Conservation (phyloP, 495 filamentous ascomycete genomes). For the Aspergillus ellipticus region DNA sequence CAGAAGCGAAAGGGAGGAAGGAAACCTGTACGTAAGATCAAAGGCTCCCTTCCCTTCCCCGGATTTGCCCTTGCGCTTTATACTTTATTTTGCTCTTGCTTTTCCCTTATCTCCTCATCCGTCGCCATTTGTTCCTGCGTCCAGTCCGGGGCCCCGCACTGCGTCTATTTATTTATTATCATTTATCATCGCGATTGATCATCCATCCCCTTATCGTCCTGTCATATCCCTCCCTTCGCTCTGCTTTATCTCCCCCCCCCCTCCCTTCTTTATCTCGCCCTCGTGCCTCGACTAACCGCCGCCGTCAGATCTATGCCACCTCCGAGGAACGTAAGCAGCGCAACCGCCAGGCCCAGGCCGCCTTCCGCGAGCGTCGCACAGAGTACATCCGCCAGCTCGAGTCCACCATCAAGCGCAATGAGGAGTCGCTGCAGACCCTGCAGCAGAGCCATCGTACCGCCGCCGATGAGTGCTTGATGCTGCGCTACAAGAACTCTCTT, state of each 20-base stretch:
- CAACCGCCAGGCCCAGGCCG: constrained; percentile 95
- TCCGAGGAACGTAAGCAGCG: constrained; percentile 98
- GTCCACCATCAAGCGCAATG: constrained; percentile 95
- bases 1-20: constrained; percentile 95
- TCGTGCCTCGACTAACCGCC: constrained; percentile 15
- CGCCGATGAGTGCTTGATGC: constrained; percentile 96
- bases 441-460: constrained; percentile 93
- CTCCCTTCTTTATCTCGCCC: constrained; percentile 2
- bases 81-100: constrained; percentile 13
- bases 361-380: constrained; percentile 92
- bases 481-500: constrained; percentile 96
- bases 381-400: constrained; percentile 99
- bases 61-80: constrained; percentile 13
- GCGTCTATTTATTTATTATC: constrained; percentile 9
- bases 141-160: constrained; percentile 26
- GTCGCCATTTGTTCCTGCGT: background rate
- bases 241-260: constrained; percentile 27
- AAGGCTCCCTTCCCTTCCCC: constrained; percentile 10
- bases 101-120: constrained; percentile 17
- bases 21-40: constrained; percentile 74
- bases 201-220: constrained; percentile 15
- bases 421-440: constrained; percentile 83
- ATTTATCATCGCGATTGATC: constrained; percentile 22
- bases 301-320: constrained; percentile 84
- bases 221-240: constrained; percentile 9